These are phyloP conservation scores for Diospyros lotus DNA, from an alignment of 148 eudicot species.

Conservation along the genomic window DNA sequence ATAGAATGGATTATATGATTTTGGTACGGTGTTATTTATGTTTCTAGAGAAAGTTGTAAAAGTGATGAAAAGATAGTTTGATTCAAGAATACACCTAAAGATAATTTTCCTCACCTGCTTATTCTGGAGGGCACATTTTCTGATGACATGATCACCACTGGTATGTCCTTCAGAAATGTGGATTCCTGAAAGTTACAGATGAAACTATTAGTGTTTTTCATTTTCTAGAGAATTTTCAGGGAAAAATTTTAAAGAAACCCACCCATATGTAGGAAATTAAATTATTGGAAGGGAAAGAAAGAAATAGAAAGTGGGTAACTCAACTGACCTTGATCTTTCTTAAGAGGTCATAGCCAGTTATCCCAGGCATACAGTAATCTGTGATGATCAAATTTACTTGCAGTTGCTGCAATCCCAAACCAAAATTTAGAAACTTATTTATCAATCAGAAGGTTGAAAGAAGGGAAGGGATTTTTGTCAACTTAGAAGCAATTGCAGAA, in stretches of 20 bases:
- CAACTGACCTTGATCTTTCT: conserved; percentile 53
- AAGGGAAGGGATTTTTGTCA: too few species aligned
- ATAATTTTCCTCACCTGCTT: conserved; percentile 16
- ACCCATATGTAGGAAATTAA: too few species aligned
- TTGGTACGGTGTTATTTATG: too few species aligned
- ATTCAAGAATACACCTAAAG: too few species aligned
- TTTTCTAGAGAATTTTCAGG: too few species aligned
- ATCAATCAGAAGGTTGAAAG: background rate
- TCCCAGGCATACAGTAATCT: conserved; percentile 68
- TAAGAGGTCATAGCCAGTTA: conserved; percentile 63
- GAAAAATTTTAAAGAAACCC: background rate
- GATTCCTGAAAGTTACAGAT: conserved; percentile 33
- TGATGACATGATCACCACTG: conserved; percentile 79
- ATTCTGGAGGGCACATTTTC: conserved; percentile 67
- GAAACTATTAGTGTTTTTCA: too few species aligned
- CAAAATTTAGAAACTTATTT: background rate
- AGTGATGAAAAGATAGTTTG: too few species aligned
- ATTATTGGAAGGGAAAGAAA: background rate
- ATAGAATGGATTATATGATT: too few species aligned
- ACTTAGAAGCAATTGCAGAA: too few species aligned
- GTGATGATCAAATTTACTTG: conserved; percentile 56
- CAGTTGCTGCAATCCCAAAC: conserved; percentile 27
- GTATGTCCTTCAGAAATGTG: conserved; percentile 42
- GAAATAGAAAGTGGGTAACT: background rate
- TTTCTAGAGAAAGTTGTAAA: too few species aligned